Evolutionary conservation across 208 protist species (phyloP).

Genomic region (Wallacemonas rigidus): DNA sequence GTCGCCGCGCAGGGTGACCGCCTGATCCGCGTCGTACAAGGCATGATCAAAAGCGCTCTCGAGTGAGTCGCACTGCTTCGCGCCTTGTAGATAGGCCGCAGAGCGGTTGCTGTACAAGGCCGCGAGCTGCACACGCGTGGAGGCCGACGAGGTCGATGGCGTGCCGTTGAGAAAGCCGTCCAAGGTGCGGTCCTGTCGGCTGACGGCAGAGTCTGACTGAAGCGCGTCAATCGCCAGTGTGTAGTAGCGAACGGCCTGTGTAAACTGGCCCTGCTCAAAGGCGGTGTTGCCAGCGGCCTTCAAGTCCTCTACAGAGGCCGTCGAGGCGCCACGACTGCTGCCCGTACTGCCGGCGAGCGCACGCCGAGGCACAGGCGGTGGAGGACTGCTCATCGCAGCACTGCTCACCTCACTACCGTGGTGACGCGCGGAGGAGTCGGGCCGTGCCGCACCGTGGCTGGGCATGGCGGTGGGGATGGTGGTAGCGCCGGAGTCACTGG

Average conservation of each 20-base stretch:
- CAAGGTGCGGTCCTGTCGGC: conserved; percentile 4
- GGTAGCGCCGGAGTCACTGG: background rate
- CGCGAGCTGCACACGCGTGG: conserved; percentile 44
- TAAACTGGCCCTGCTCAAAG: conserved; percentile 80
- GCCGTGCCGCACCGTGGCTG: background rate
- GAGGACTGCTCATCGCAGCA: background rate
- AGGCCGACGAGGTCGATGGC: background rate
- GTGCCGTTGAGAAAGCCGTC: conserved; percentile 12
- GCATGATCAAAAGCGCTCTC: conserved; percentile 38
- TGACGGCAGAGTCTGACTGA: background rate
- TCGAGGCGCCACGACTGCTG: background rate
- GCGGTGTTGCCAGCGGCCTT: conserved; percentile 90
- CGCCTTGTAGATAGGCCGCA: conserved; percentile 83
- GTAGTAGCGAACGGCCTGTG: conserved; percentile 82
- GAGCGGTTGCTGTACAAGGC: conserved; percentile 94
- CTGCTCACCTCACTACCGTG: background rate
- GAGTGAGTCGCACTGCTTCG: conserved; percentile 49
- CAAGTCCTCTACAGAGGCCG: conserved; percentile 48
- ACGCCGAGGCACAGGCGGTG: background rate
- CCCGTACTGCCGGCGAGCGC: background rate
- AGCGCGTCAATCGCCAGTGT: conserved; percentile 75
- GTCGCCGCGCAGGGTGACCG: conserved; percentile 81
- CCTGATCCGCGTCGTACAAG: conserved; percentile 88
- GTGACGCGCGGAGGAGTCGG: background rate
- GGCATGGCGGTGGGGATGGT: background rate